Conservation (phyloP, 306 rosid genomes). For the Amphicarpaea edgeworthii region DNA sequence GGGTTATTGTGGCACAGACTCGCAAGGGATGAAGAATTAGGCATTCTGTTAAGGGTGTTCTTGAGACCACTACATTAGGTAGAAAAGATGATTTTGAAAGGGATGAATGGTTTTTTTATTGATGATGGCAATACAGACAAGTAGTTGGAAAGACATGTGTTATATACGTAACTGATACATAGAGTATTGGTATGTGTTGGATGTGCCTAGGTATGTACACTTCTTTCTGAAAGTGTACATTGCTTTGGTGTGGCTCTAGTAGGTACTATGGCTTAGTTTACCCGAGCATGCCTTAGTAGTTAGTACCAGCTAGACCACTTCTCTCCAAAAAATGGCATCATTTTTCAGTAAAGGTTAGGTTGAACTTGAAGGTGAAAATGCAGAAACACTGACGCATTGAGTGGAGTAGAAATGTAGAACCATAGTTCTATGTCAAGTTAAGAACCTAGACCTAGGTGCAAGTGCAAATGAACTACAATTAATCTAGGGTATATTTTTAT, state of each 20-base stretch:
- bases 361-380: neutral
- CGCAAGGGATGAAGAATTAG: no score
- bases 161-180: no score
- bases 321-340: neutral
- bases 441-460: conserved; percentile 20
- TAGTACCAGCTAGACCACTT: no score
- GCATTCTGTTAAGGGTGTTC: no score
- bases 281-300: no score
- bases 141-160: no score
- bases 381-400: neutral
- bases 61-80: no score
- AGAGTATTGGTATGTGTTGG: neutral
- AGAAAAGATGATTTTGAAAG: no score
- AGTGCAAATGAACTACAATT: conserved; percentile 3
- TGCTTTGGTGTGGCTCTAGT: neutral
- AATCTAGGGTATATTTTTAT: conserved; percentile 8
- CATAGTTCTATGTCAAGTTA: neutral
- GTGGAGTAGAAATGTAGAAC: neutral
- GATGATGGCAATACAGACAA: no score
- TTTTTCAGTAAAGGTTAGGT: neutral
- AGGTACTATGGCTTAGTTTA: neutral
- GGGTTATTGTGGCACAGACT: no score
- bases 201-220: neutral
- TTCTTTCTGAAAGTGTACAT: neutral
- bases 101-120: no score